phyloP scores from a whole-genome alignment of 2,329 filamentous ascomycete species.

The Talaromyces islandicus region DNA sequence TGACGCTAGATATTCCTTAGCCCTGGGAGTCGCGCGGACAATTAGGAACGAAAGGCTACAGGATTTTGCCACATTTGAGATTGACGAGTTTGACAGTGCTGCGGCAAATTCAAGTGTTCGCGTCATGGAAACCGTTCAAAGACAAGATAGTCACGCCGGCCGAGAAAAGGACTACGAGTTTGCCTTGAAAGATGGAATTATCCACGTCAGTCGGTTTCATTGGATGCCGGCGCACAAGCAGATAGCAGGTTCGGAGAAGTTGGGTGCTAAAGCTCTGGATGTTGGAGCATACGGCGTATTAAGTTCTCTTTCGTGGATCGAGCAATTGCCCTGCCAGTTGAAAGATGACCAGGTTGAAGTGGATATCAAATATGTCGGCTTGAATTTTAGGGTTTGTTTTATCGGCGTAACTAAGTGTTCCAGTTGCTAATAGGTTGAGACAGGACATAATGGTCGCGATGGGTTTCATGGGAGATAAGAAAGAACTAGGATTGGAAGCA shows the following conservation, averaged over 20 bases:
- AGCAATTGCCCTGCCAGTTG: neutral
- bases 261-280: neutral
- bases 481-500: no score
- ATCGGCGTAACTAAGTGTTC: neutral
- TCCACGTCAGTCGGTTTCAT: neutral
- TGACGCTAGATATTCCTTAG: neutral
- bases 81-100: neutral
- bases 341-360: neutral
- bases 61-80: neutral
- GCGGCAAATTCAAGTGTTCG: neutral
- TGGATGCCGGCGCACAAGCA: neutral
- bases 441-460: no score
- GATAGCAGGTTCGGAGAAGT: no score
- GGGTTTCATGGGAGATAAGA: no score
- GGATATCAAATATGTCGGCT: slow-evolving; percentile 39
- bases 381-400: slow-evolving; percentile 18
- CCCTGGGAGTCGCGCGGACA: neutral
- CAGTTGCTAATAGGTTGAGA: no score
- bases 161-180: neutral
- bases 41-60: neutral
- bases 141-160: no score
- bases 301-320: neutral
- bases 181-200: neutral
- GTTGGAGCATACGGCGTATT: neutral
- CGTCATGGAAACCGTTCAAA: neutral